Conservation (phyloP, 371 early-diverging fungal species). For the Mucor indicus region DNA sequence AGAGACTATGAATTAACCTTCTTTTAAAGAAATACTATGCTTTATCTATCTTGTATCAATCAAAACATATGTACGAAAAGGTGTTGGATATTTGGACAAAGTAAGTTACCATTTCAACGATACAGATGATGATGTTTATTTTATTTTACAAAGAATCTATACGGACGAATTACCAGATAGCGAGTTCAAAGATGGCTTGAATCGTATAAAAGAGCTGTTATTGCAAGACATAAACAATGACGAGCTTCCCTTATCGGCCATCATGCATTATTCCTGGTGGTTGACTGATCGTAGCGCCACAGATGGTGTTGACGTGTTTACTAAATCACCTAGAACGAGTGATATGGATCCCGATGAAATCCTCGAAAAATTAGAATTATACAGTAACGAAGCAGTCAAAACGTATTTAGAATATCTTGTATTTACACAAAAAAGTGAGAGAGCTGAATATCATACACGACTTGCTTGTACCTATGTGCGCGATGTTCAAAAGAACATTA, state of each 20-base stretch:
- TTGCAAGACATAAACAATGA: slow-evolving; percentile 27
- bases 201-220: slow-evolving; percentile 47
- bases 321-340: slow-evolving; percentile 43
- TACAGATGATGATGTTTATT: too few relatives aligned
- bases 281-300: slow-evolving; percentile 46
- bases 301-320: slow-evolving; percentile 50
- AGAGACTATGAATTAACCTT: background rate
- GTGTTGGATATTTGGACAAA: slow-evolving; percentile 66
- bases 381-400: slow-evolving; percentile 38
- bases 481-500: slow-evolving; percentile 24
- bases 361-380: slow-evolving; percentile 39
- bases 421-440: slow-evolving; percentile 42
- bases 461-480: slow-evolving; percentile 54
- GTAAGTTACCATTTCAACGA: slow-evolving; percentile 33
- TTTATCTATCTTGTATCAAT: slow-evolving; percentile 61
- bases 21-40: slow-evolving; percentile 56
- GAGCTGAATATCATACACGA: slow-evolving; percentile 45
- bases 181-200: slow-evolving; percentile 52
- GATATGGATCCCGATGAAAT: slow-evolving; percentile 56
- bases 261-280: slow-evolving; percentile 64
- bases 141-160: too few relatives aligned
- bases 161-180: slow-evolving; percentile 48
- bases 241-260: slow-evolving; percentile 25
- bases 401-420: slow-evolving; percentile 63
- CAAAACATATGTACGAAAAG: slow-evolving; percentile 46